phyloP scores from a whole-genome alignment of 129 eudicot genomes.

The Tanacetum coccineum region DNA sequence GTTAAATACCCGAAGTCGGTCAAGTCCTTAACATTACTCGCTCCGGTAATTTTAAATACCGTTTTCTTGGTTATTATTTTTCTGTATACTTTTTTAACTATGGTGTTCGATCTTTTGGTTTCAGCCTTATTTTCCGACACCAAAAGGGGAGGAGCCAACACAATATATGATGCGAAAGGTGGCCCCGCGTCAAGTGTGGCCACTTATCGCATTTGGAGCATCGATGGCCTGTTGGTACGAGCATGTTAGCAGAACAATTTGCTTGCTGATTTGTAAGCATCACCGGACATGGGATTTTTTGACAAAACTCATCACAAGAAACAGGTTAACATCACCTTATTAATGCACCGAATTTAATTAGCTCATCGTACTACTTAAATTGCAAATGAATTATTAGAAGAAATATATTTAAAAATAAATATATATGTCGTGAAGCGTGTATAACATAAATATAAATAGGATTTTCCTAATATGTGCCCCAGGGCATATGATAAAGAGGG shows the following conservation, averaged over 20 bases:
- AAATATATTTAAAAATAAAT: neutral
- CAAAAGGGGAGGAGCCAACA: conserved; percentile 78
- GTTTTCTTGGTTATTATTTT: too few relatives aligned
- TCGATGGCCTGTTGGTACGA: conserved; percentile 96
- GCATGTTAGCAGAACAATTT: conserved; percentile 81
- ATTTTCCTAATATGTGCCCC: too few relatives aligned
- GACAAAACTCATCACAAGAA: conserved; percentile 70
- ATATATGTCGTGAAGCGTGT: too few relatives aligned
- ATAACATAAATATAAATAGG: too few relatives aligned
- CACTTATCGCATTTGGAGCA: conserved; percentile 71
- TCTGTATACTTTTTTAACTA: too few relatives aligned
- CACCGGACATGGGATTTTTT: conserved; percentile 85
- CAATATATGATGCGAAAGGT: conserved; percentile 86
- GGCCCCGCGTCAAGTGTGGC: conserved; percentile 92
- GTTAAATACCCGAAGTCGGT: conserved; percentile 66
- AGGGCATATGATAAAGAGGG: too few relatives aligned
- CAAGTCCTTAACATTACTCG: conserved; percentile 82
- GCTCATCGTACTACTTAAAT: too few relatives aligned
- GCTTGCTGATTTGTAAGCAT: conserved; percentile 73
- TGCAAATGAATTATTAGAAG: too few relatives aligned
- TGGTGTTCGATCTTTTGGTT: too few relatives aligned
- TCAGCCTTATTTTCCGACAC: conserved; percentile 90
- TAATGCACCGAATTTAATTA: conserved; percentile 12
- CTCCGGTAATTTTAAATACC: conserved; percentile 48
- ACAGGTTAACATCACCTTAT: conserved; percentile 55